These are phyloP conservation scores for Candida broadrunensis DNA, from an alignment of 805 yeast species.

Conservation along the genomic window DNA sequence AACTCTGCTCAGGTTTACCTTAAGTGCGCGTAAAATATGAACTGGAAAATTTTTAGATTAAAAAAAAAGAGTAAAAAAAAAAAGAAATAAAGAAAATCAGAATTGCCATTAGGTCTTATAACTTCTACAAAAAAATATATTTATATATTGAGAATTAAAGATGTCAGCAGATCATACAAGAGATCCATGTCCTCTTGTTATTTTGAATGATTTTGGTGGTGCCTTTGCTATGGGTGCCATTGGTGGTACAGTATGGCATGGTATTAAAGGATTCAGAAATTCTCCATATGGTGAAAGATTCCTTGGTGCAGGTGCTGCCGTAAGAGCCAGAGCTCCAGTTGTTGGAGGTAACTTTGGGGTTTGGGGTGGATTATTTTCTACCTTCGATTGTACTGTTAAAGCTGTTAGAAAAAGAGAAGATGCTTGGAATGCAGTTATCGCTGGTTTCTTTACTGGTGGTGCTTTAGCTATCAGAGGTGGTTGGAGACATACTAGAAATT, in stretches of 20 bases:
- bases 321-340: slow-evolving; percentile 95
- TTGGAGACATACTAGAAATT: slow-evolving; percentile 92
- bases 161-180: slow-evolving; percentile 97
- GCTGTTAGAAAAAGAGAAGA: slow-evolving; percentile 97
- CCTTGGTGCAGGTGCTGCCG: slow-evolving; percentile 82
- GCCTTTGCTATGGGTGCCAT: slow-evolving; percentile 99
- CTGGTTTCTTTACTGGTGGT: slow-evolving; percentile 98
- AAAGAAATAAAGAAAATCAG: too few species aligned
- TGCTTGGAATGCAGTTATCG: slow-evolving; percentile 96
- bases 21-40: too few species aligned
- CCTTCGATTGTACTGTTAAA: slow-evolving; percentile 93
- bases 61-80: too few species aligned
- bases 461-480: slow-evolving; percentile 98
- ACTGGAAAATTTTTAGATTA: too few species aligned
- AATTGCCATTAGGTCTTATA: too few species aligned
- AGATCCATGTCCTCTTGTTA: slow-evolving; percentile 98
- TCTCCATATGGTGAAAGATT: slow-evolving; percentile 97
- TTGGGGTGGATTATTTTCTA: slow-evolving; percentile 98
- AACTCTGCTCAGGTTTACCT: too few species aligned
- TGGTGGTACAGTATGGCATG: slow-evolving; percentile 99
- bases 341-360: slow-evolving; percentile 99
- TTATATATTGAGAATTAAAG: too few species aligned
- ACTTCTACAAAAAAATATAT: too few species aligned
- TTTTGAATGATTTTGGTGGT: slow-evolving; percentile 96
- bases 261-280: slow-evolving; percentile 97